A percentile compares a stretch with the other conserved stretches of the same genome.
Evolutionary conservation across 2,329 filamentous ascomycete species (phyloP).

Genomic region (Raffaelea ambrosiae): DNA sequence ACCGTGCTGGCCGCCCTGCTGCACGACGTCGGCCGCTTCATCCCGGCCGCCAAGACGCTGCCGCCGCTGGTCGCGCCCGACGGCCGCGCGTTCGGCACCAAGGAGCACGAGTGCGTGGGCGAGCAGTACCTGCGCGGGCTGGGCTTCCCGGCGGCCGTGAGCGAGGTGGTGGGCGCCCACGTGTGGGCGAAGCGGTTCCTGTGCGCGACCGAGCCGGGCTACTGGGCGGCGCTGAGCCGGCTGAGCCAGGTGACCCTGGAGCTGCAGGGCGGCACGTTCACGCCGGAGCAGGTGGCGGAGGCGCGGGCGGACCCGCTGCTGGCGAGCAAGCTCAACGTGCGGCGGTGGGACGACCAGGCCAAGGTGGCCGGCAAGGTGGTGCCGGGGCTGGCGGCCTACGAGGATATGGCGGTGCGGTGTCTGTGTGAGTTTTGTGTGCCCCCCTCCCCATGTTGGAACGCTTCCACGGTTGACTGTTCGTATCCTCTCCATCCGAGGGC

Average conservation of each 20-base stretch:
- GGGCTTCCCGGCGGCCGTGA: neutral
- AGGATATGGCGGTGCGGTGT: slow-evolving; percentile 2
- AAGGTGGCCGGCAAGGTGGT: slow-evolving; percentile 2
- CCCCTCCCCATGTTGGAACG: neutral
- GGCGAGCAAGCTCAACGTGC: neutral
- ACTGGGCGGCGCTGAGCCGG: slow-evolving; percentile 3
- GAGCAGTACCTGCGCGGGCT: slow-evolving; percentile 1
- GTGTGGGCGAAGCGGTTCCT: slow-evolving; percentile 7
- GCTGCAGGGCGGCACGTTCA: slow-evolving; percentile 1
- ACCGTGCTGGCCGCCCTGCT: slow-evolving; percentile 4
- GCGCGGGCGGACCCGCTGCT: neutral
- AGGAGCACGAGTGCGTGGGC: slow-evolving; percentile 2
- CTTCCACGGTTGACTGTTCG: no score
- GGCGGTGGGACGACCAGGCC: slow-evolving; percentile 7
- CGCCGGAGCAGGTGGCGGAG: neutral
- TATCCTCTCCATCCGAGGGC: no score
- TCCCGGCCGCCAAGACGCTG: neutral
- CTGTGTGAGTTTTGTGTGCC: neutral
- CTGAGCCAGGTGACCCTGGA: slow-evolving; percentile 3
- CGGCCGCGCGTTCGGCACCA: slow-evolving; percentile 1
- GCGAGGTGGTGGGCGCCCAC: slow-evolving; percentile 1
- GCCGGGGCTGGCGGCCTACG: slow-evolving; percentile 2
- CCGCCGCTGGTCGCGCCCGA: slow-evolving; percentile 1
- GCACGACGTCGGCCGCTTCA: slow-evolving; percentile 6
- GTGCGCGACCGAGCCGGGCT: slow-evolving; percentile 2